Base-by-base conservation (phyloP, 192 early-diverging fungal genomes). In the Pilaira anomala region DNA sequence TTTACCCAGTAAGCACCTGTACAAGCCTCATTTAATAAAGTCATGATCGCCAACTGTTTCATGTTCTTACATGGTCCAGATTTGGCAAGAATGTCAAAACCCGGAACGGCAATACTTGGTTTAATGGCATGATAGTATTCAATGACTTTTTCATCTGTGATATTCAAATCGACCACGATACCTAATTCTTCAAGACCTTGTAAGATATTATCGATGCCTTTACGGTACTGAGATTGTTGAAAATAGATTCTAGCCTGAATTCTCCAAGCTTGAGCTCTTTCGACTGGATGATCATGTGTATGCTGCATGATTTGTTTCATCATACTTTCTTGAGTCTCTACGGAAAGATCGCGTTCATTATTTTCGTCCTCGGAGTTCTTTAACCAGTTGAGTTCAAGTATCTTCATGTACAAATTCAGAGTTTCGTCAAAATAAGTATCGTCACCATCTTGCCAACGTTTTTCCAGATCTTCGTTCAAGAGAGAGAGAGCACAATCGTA, bases 1-100 rank as follows among this genome's bases (percentile, higher is more conserved):
- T 48, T 21, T n/a, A 62, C 51, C 67, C 67, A 68, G 25, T 68
- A 68, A 2, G 67, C 58, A 26, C 58, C 67, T 13, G 60, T 62
- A 30, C 58, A 60, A 5, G 60, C 67, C 41, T 68, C 67, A 21
- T 68, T 50, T 1, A 68, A 57, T 13, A 68, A n/a, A 48, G 59
- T 26, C 67, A 68, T 68, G 53, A 53, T 33, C 11, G 51, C 51
- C n/a, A 68, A 25, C 29, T 50, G 48, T 19, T 44, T 49, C 18
- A 25, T 26, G 41, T 68, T 49, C 7, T 60, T 48, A 19, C 67
- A 68, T 4, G 50, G 67, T 18, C 42, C 51, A 1, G 26, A 29
- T 5, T 54, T n/a, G 1, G 48, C 6, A 1, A 68, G 26, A 28
- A 21, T 25, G 33, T 60, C 59, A 45, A 66, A 58, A 7, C 64